These are phyloP conservation scores for Xylaria longipes DNA, from an alignment of 495 filamentous ascomycete genomes.

Conservation along the genomic window DNA sequence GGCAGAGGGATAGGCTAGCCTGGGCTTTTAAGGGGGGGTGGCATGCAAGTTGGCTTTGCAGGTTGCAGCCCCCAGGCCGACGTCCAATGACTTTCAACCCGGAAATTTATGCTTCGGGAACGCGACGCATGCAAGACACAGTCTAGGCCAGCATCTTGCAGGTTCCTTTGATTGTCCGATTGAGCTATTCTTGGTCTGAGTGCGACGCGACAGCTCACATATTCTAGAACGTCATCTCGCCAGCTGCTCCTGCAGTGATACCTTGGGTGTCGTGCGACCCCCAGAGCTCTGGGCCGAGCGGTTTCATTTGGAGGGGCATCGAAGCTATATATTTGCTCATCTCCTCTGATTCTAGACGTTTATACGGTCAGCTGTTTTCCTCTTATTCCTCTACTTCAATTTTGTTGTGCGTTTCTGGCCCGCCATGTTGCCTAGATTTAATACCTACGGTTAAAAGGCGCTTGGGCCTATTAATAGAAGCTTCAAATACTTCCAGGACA, in stretches of 20 bases:
- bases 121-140: constrained; percentile 16
- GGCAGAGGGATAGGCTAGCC: not conserved
- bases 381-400: not conserved
- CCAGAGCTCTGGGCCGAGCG: constrained; percentile 17
- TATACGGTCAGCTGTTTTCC: not conserved
- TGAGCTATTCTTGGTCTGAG: constrained; percentile 11
- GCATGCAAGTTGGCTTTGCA: constrained; percentile 22
- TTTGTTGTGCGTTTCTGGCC: constrained; percentile 1
- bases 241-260: not conserved
- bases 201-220: not conserved
- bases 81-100: constrained; percentile 12
- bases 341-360: constrained; percentile 20
- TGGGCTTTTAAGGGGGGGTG: constrained; percentile 5
- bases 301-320: constrained; percentile 7
- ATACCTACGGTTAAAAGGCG: constrained; percentile 1
- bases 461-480: constrained; percentile 3
- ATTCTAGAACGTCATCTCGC: constrained; percentile 14
- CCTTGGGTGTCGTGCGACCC: constrained; percentile 9
- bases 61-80: not conserved
- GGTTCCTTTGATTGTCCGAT: constrained; percentile 5
- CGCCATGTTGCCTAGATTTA: not conserved
- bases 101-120: constrained; percentile 1
- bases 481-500: not conserved
- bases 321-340: constrained; percentile 13
- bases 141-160: constrained; percentile 8